Base-by-base conservation (phyloP, 805 yeast genomes). In the Brettanomyces nanus region DNA sequence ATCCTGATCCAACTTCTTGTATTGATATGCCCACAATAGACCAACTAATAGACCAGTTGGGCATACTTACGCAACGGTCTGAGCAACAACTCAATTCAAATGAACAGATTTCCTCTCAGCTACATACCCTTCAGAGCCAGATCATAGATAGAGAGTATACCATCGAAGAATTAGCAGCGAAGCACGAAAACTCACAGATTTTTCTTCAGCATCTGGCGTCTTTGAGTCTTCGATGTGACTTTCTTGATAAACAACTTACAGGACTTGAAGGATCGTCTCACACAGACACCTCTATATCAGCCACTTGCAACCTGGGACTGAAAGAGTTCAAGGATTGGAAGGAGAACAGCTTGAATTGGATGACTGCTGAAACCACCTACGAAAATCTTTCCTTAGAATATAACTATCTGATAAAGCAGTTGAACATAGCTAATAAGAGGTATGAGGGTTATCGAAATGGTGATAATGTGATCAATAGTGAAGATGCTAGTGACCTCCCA, bases 341-440 rank as follows among this genome's bases (percentile, higher is more conserved):
- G 39, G 64, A 62, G 34, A 50, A 53, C n/a, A 63, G 59, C 29
- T 46, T 66, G 22, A 65, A 66, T 39, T 64, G 69, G 69, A 58
- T 63, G 53, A 65, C 71, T 4, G 61, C 66, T 0, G 69, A 66
- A 36, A 68, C 72, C 2, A 69, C 73, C 3, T 49, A 66, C 31
- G 71, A 68, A 17, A 69, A 69, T 41, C 37, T 69, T 18, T 55
- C 57, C 26, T 47, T 63, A 33, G 75, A 69, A 43, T 68, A 56
- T 40, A 52, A 55, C 14, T 65, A 62, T 38, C 39, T 68, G 7
- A 53, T 38, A n/a, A 47, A 47, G 13, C 61, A 55, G 37, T 38
- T 53, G 9, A 31, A 32, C 19, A 31, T 47, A 5, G 51, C 54
- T 3, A 54, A 53, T 33, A 44, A 44, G 33, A n/a, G n/a, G n/a